These are phyloP conservation scores for Gynandropsis gynandra DNA, from an alignment of 345 rosid genomes.

Conservation along the genomic window DNA sequence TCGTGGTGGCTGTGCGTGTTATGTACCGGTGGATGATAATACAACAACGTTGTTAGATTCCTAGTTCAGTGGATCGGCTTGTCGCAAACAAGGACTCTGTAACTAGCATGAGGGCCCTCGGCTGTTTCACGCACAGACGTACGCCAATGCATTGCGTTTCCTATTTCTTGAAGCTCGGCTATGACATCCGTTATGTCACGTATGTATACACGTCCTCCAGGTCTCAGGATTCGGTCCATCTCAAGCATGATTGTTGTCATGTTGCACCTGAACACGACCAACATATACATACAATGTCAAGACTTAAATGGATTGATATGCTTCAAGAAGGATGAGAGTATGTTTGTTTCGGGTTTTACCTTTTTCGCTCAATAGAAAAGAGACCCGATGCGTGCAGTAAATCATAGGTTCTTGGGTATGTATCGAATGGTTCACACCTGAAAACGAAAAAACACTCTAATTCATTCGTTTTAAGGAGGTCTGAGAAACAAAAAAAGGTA, in stretches of 20 bases:
- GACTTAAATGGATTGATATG: background rate
- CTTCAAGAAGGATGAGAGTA: background rate
- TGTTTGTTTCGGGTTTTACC: constrained; percentile 36
- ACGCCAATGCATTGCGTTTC: constrained; percentile 82
- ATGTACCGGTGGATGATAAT: too few species aligned
- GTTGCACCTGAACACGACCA: constrained; percentile 57
- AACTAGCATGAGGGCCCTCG: constrained; percentile 97
- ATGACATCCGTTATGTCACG: constrained; percentile 67
- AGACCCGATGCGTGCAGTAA: constrained; percentile 84
- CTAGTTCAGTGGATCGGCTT: constrained; percentile 45
- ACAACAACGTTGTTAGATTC: too few species aligned
- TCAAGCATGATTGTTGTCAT: constrained; percentile 88
- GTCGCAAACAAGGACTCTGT: constrained; percentile 67
- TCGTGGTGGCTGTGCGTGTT: too few species aligned
- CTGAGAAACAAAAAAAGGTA: background rate
- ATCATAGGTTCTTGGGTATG: constrained; percentile 94
- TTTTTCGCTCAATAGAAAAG: constrained; percentile 78
- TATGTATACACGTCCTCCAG: constrained; percentile 85
- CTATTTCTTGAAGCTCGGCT: constrained; percentile 73
- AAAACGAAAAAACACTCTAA: background rate
- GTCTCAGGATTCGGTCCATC: constrained; percentile 96
- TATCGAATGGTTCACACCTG: constrained; percentile 98
- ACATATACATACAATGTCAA: background rate
- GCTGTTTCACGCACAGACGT: constrained; percentile 55
- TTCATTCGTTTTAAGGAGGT: background rate